Evolutionary conservation across 805 yeast species (phyloP).

Genomic region (Komagataella mondaviorum): DNA sequence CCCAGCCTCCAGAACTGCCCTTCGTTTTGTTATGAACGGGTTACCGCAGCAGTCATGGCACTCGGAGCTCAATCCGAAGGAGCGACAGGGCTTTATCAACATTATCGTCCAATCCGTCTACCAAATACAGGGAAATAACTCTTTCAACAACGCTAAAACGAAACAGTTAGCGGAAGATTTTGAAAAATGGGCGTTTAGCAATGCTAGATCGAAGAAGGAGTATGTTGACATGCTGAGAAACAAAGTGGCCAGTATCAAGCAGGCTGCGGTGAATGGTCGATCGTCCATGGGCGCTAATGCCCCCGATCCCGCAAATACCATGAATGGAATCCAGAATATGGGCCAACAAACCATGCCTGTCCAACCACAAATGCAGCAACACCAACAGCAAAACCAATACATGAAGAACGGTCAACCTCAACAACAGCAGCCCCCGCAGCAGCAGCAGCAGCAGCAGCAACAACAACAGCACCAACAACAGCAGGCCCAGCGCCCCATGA

Average conservation of each 20-base stretch:
- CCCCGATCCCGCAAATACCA: constrained; percentile 5
- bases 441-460: constrained; percentile 14
- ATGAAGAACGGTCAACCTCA: background rate
- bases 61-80: constrained; percentile 14
- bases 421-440: constrained; percentile 14
- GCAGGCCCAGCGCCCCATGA: constrained; percentile 8
- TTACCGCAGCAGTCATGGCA: constrained; percentile 1
- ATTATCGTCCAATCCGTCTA: constrained; percentile 17
- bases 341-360: constrained; percentile 13
- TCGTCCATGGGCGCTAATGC: constrained; percentile 11
- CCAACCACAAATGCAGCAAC: constrained; percentile 12
- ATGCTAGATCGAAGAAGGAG: constrained; percentile 42
- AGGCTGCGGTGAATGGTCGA: constrained; percentile 25
- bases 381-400: constrained; percentile 10
- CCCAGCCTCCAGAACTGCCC: background rate
- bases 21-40: background rate
- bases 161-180: constrained; percentile 54
- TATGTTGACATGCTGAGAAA: constrained; percentile 37
- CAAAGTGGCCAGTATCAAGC: constrained; percentile 21
- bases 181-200: constrained; percentile 50
- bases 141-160: constrained; percentile 22
- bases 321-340: constrained; percentile 7
- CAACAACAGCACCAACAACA: constrained; percentile 13
- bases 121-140: constrained; percentile 16
- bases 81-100: constrained; percentile 18